These are phyloP conservation scores for Blastobotrys illinoisensis DNA, from an alignment of 1,139 yeast genomes.

Conservation along the genomic window DNA sequence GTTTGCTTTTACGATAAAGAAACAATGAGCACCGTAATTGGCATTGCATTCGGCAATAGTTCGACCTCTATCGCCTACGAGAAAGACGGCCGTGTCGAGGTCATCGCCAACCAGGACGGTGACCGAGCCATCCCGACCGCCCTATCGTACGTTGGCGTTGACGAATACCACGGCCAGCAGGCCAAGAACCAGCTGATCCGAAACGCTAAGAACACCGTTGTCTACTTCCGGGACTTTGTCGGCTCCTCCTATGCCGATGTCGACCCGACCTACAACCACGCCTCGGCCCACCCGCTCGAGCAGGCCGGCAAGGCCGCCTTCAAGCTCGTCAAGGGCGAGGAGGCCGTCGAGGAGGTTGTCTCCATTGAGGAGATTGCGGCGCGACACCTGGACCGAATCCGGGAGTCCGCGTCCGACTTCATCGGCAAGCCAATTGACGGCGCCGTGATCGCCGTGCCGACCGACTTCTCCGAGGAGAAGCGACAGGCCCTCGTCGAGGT, in stretches of 20 bases:
- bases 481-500: slow-evolving; percentile 57
- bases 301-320: slow-evolving; percentile 67
- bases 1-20: slow-evolving; percentile 4
- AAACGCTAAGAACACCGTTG: slow-evolving; percentile 80
- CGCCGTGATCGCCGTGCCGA: slow-evolving; percentile 86
- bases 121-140: slow-evolving; percentile 96
- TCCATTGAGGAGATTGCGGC: slow-evolving; percentile 72
- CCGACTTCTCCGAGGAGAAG: slow-evolving; percentile 75
- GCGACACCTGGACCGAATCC: slow-evolving; percentile 79
- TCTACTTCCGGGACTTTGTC: slow-evolving; percentile 89
- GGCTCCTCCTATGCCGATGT: slow-evolving; percentile 70
- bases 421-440: slow-evolving; percentile 78
- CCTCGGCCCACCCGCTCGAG: slow-evolving; percentile 72
- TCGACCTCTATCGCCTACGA: slow-evolving; percentile 92
- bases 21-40: slow-evolving; percentile 57
- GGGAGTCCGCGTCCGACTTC: slow-evolving; percentile 87
- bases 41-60: slow-evolving; percentile 95
- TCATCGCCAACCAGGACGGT: slow-evolving; percentile 98
- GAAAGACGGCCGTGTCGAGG: slow-evolving; percentile 89
- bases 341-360: slow-evolving; percentile 44
- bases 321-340: slow-evolving; percentile 41
- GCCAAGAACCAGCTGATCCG: slow-evolving; percentile 89
- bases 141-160: slow-evolving; percentile 84
- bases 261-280: slow-evolving; percentile 54
- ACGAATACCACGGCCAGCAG: slow-evolving; percentile 97